These are phyloP conservation scores for Platanus orientalis DNA, from an alignment of 164 flowering plant species.

Conservation along the genomic window DNA sequence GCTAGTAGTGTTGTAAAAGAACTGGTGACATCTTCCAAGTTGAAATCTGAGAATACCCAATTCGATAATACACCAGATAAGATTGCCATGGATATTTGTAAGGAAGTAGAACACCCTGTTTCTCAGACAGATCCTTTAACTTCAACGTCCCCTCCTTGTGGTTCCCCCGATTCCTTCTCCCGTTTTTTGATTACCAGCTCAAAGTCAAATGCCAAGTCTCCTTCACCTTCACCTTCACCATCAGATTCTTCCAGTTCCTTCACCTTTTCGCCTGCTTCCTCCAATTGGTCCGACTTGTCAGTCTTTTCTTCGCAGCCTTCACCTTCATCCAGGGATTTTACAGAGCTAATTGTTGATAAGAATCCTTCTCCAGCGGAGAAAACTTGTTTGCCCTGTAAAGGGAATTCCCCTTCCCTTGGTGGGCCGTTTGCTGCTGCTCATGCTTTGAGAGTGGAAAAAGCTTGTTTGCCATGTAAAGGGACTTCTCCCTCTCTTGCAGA, in stretches of 20 bases:
- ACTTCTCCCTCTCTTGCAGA: slow-evolving; percentile 57
- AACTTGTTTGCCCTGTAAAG: slow-evolving; percentile 33
- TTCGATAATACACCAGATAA: slow-evolving; percentile 10
- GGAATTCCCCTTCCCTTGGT: slow-evolving; percentile 35
- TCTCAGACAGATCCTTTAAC: slow-evolving; percentile 18
- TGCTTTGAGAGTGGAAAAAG: slow-evolving; percentile 17
- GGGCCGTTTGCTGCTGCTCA: slow-evolving; percentile 26
- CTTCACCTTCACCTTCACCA: slow-evolving; percentile 56
- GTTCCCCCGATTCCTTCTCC: slow-evolving; percentile 52
- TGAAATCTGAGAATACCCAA: slow-evolving; percentile 16
- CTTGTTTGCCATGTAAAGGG: slow-evolving; percentile 34
- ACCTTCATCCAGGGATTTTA: slow-evolving; percentile 46
- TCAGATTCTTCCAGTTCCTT: slow-evolving; percentile 62
- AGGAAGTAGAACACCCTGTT: slow-evolving; percentile 19
- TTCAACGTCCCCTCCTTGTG: slow-evolving; percentile 29
- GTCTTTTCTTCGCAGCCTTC: slow-evolving; percentile 51
- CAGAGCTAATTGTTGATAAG: slow-evolving; percentile 13
- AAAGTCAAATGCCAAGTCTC: slow-evolving; percentile 48
- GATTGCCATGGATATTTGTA: slow-evolving; percentile 18
- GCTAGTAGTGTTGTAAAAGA: slow-evolving; percentile 55
- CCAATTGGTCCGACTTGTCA: slow-evolving; percentile 66
- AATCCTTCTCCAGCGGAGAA: slow-evolving; percentile 12
- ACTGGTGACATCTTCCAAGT: slow-evolving; percentile 36
- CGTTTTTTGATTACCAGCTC: slow-evolving; percentile 35
- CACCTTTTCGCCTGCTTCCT: slow-evolving; percentile 70